Base-by-base conservation (phyloP, 108 stramenopile genomes). In the Conticribra guillardii region DNA sequence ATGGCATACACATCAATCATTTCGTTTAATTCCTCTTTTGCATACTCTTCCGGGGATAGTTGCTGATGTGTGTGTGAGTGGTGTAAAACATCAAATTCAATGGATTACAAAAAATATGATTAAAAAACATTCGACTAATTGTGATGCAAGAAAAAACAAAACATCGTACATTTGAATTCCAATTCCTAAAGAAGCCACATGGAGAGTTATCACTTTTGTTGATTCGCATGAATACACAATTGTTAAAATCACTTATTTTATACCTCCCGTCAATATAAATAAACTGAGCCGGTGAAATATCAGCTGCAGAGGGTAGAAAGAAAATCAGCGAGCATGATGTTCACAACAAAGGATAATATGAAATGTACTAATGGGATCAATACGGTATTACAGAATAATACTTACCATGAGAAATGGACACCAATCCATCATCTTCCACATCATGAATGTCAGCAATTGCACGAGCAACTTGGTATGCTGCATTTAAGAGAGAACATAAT, bases 181-280 rank as follows among this genome's bases (percentile, higher is more conserved):
- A 75, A 23, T 59, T 71, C 19, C 87, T 80, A 1, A 19, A 8
- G 52, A 87, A 89, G 15, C 82, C 79, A 68, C 89, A 89, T 31
- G 58, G 22, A 48, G 70, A 64, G 57, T 83, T 80, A 29, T 80
- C 59, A 29, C 67, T 32, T 45, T 49, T 57, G 32, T 79, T 60
- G 64, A 74, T 65, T 27, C 70, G 34, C 52, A 91, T 71, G 47
- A 88, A 85, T 49, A 87, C 61, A 37, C 80, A 87, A 46, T 87
- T 84, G 74, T 91, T 91, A 59, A 91, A 91, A 60, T 91, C 90
- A 59, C 80, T 86, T 21, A 91, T 56, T 68, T 86, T 80, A 57
- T 83, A 90, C 47, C 74, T 58, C 14, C 87, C 89, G 59, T 91
- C 69, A n/a, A 69, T 82, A 30, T 56, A 63, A 54, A 82, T 82